Conservation (phyloP, 2,329 filamentous ascomycete genomes). For the Colletotrichum sp. region DNA sequence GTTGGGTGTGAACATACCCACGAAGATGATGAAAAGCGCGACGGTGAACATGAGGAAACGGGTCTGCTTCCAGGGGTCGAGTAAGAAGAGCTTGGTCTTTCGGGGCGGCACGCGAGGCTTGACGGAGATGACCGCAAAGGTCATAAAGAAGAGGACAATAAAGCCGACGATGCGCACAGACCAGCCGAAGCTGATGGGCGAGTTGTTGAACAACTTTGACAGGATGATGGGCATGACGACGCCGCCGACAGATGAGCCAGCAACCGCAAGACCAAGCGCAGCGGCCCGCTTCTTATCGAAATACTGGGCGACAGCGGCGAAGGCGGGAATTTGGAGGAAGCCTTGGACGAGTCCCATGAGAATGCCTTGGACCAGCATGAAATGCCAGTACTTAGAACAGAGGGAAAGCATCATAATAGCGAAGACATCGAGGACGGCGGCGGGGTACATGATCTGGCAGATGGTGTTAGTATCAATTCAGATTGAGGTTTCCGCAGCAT, state of each 20-base stretch:
- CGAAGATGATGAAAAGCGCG: conserved; percentile 42
- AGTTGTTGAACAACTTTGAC: conserved; percentile 51
- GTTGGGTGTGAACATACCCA: conserved; percentile 59
- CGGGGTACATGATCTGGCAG: conserved; percentile 31
- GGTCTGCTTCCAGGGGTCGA: conserved; percentile 35
- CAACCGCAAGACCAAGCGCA: conserved; percentile 49
- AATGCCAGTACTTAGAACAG: conserved; percentile 53
- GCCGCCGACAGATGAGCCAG: conserved; percentile 56
- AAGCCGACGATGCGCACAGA: conserved; percentile 57
- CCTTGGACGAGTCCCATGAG: conserved; percentile 45
- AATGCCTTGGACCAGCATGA: conserved; percentile 56
- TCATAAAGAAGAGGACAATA: conserved; percentile 46
- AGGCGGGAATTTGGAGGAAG: conserved; percentile 46
- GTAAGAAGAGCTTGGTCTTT: conserved; percentile 42
- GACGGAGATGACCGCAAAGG: conserved; percentile 40
- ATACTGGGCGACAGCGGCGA: conserved; percentile 49
- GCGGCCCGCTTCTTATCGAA: conserved; percentile 51
- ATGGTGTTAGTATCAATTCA: neutral
- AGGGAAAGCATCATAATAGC: conserved; percentile 47
- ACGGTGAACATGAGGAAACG: conserved; percentile 32
- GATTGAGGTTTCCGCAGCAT: neutral
- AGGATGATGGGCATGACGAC: conserved; percentile 55
- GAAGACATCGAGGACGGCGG: conserved; percentile 32
- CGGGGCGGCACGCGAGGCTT: conserved; percentile 38
- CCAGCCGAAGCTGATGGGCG: conserved; percentile 54